A percentile compares a stretch with the other conserved stretches of the same genome.
These are phyloP conservation scores for Xylaria bambusicola DNA, from an alignment of 495 filamentous ascomycete species.

Conservation along the genomic window DNA sequence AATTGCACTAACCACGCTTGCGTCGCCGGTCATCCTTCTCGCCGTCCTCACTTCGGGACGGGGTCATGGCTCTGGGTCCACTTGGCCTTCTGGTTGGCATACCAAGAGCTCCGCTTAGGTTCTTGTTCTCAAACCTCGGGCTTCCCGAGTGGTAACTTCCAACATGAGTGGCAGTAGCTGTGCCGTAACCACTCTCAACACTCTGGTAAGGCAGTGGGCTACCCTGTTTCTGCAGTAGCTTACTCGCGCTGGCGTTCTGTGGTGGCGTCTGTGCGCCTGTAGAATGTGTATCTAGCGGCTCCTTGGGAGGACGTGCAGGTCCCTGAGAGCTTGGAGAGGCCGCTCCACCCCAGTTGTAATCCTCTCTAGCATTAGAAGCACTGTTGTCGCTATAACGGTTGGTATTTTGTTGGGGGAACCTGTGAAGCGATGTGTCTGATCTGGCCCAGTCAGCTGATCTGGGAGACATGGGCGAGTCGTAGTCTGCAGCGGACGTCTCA, in stretches of 20 bases:
- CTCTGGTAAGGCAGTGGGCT: constrained; percentile 49
- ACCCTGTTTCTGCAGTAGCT: constrained; percentile 42
- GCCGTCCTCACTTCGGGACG: constrained; percentile 42
- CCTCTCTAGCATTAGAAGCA: constrained; percentile 34
- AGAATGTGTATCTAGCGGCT: constrained; percentile 43
- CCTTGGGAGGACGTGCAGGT: constrained; percentile 56
- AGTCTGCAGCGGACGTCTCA: constrained; percentile 76
- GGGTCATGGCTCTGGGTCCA: constrained; percentile 56
- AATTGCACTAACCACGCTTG: constrained; percentile 51
- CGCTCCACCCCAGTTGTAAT: constrained; percentile 43
- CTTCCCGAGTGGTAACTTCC: constrained; percentile 44
- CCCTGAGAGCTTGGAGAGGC: constrained; percentile 38
- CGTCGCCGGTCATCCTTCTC: constrained; percentile 44
- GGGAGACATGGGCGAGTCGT: constrained; percentile 64
- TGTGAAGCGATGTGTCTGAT: constrained; percentile 54
- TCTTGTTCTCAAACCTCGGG: constrained; percentile 48
- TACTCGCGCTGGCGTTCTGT: constrained; percentile 41
- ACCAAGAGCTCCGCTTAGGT: constrained; percentile 46
- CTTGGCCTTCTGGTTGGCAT: constrained; percentile 48
- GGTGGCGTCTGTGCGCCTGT: constrained; percentile 32
- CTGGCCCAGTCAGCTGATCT: constrained; percentile 75
- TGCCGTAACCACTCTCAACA: constrained; percentile 51
- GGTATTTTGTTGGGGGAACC: constrained; percentile 39
- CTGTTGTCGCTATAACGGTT: constrained; percentile 50
- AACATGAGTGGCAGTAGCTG: constrained; percentile 46